phyloP scores from a whole-genome alignment of 2,329 filamentous ascomycete genomes.

The Trichophyton equinum region DNA sequence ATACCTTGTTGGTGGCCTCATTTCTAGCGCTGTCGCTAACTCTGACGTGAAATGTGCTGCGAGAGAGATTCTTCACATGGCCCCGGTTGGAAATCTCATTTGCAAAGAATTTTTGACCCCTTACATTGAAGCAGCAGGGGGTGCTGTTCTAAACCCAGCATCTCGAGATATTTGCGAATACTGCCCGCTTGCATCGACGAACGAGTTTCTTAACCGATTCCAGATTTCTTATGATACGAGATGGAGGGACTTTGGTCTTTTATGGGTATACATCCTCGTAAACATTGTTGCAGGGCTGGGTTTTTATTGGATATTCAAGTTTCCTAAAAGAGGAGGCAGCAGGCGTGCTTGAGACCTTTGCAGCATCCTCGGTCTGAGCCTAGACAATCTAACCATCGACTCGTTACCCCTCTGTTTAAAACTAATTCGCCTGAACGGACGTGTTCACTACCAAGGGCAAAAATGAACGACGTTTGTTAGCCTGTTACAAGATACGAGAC shows the following conservation, averaged over 20 bases:
- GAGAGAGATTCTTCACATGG: constrained; percentile 23
- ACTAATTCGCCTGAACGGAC: no score
- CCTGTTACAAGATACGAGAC: no score
- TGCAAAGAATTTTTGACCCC: constrained; percentile 42
- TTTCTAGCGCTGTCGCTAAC: constrained; percentile 23
- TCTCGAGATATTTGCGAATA: constrained; percentile 38
- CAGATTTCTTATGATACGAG: constrained; percentile 33
- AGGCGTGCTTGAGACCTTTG: not conserved
- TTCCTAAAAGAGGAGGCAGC: constrained; percentile 27
- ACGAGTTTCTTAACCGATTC: constrained; percentile 35
- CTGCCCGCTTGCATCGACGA: constrained; percentile 37
- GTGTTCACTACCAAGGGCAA: no score
- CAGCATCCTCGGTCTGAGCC: no score
- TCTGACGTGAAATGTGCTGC: constrained; percentile 21
- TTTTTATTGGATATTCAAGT: constrained; percentile 51
- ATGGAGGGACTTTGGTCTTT: constrained; percentile 58
- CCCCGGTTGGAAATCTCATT: constrained; percentile 47
- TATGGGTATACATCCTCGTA: constrained; percentile 55
- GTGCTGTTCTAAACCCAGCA: constrained; percentile 32
- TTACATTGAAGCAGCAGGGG: constrained; percentile 29
- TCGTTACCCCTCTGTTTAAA: no score
- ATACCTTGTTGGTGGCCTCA: constrained; percentile 39
- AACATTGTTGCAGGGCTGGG: constrained; percentile 47
- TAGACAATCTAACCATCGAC: no score
- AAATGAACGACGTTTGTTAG: no score